Percentiles rank a stretch among this genome's conserved stretches.
Conservation (phyloP, 352 stramenopile species). For the Globisporangium acanthophoron region DNA sequence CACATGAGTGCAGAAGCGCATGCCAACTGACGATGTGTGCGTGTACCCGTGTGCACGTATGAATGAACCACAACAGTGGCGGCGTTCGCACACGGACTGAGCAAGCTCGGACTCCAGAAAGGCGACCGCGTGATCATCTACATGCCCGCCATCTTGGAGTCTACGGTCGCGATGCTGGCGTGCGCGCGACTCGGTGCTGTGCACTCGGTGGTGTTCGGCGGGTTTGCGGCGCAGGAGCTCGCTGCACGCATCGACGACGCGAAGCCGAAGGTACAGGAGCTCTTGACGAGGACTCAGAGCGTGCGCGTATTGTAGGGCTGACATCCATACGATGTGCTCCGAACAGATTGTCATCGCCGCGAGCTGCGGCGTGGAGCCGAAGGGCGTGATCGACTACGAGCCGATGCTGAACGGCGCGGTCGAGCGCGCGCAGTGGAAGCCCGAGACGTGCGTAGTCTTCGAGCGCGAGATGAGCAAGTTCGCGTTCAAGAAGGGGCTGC, state of each 20-base stretch:
- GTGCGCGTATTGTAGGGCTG: neutral
- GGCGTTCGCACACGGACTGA: constrained; percentile 93
- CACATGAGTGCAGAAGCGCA: no score
- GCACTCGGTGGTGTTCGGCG: constrained; percentile 91
- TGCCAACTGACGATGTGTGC: neutral
- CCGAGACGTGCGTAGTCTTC: constrained; percentile 48
- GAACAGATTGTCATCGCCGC: constrained; percentile 50
- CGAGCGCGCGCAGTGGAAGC: constrained; percentile 31
- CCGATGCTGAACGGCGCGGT: constrained; percentile 65
- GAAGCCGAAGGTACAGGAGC: constrained; percentile 43
- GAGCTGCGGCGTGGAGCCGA: constrained; percentile 55
- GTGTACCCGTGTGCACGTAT: neutral
- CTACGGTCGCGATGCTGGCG: constrained; percentile 95
- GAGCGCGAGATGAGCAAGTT: constrained; percentile 38
- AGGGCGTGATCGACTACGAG: constrained; percentile 71
- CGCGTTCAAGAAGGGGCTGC: constrained; percentile 14
- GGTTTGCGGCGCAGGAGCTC: constrained; percentile 84
- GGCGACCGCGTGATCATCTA: constrained; percentile 97
- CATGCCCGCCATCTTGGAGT: constrained; percentile 97
- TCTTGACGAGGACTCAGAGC: neutral
- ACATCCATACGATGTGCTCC: neutral
- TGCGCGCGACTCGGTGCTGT: constrained; percentile 94
- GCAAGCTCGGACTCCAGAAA: constrained; percentile 80
- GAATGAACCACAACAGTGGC: neutral
- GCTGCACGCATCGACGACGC: constrained; percentile 78